A percentile compares a stretch with the other conserved stretches of the same genome.
Evolutionary conservation across 2,329 filamentous ascomycete genomes (phyloP).

Genomic region (Aspergillus ibericus): DNA sequence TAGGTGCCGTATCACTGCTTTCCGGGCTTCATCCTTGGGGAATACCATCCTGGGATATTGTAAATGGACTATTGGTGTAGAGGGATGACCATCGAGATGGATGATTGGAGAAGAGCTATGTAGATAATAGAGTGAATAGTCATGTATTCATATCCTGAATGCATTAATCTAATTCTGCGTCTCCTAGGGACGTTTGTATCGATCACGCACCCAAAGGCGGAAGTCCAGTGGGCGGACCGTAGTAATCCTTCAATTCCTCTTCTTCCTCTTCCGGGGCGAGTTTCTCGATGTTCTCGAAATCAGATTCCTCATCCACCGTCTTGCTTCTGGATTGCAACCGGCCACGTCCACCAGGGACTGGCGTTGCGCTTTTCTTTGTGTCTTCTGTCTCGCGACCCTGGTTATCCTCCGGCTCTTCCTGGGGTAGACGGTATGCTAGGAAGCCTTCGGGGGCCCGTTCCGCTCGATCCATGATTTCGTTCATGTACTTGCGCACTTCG

Average conservation of each 20-base stretch:
- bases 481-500: constrained; percentile 57
- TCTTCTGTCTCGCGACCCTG: not conserved
- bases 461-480: constrained; percentile 57
- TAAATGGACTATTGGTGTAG: too few species aligned
- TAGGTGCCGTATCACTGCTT: too few species aligned
- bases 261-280: constrained; percentile 26
- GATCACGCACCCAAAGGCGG: constrained; percentile 27
- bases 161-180: too few species aligned
- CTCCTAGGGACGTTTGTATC: not conserved
- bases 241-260: constrained; percentile 42
- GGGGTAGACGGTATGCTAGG: constrained; percentile 57
- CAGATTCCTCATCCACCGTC: constrained; percentile 29
- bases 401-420: constrained; percentile 33
- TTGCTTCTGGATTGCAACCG: constrained; percentile 25
- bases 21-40: too few species aligned
- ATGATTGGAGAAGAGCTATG: too few species aligned
- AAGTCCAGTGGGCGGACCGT: constrained; percentile 40
- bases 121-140: too few species aligned
- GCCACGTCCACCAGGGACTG: constrained; percentile 21
- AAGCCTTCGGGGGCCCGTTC: constrained; percentile 56
- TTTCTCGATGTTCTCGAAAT: constrained; percentile 22
- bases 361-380: constrained; percentile 20
- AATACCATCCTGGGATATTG: too few species aligned
- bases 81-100: too few species aligned
- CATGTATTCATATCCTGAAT: too few species aligned